A percentile compares a stretch with the other conserved stretches of the same genome.
Conservation (phyloP, 306 rosid genomes). For the Phaseolus lunatus region DNA sequence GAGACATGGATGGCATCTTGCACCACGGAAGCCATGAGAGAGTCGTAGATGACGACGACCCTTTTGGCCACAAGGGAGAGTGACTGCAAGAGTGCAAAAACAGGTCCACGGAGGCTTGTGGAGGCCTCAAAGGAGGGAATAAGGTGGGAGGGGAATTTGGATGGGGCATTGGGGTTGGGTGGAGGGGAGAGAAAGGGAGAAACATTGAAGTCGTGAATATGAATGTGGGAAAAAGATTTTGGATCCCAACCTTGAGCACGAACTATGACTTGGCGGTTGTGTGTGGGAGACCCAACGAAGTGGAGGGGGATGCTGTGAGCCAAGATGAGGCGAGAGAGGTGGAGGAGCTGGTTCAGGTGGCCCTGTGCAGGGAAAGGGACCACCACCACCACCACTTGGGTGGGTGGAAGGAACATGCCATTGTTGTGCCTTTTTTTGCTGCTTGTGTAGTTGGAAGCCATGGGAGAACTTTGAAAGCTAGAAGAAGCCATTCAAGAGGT, state of each 20-base stretch:
- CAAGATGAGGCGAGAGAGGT: conserved; percentile 69
- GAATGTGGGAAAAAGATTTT: conserved; percentile 44
- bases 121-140: conserved; percentile 63
- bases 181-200: conserved; percentile 60
- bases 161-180: conserved; percentile 54
- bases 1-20: conserved; percentile 53
- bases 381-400: conserved; percentile 58
- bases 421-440: conserved; percentile 32
- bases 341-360: conserved; percentile 90
- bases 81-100: conserved; percentile 48
- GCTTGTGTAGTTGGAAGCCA: conserved; percentile 43
- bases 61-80: conserved; percentile 55
- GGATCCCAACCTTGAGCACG: conserved; percentile 70
- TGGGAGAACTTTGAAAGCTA: conserved; percentile 34
- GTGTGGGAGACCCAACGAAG: conserved; percentile 60
- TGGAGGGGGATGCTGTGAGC: conserved; percentile 62
- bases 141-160: conserved; percentile 72
- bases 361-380: conserved; percentile 84
- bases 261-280: conserved; percentile 63
- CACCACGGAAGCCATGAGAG: conserved; percentile 63
- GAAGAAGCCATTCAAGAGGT: conserved; percentile 42
- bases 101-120: conserved; percentile 52
- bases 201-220: conserved; percentile 58
- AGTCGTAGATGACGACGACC: conserved; percentile 67
- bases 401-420: conserved; percentile 24